A percentile compares a stretch with the other conserved stretches of the same genome.
Evolutionary conservation across 306 rosid genomes (phyloP).

Genomic region (Fagus crenata): DNA sequence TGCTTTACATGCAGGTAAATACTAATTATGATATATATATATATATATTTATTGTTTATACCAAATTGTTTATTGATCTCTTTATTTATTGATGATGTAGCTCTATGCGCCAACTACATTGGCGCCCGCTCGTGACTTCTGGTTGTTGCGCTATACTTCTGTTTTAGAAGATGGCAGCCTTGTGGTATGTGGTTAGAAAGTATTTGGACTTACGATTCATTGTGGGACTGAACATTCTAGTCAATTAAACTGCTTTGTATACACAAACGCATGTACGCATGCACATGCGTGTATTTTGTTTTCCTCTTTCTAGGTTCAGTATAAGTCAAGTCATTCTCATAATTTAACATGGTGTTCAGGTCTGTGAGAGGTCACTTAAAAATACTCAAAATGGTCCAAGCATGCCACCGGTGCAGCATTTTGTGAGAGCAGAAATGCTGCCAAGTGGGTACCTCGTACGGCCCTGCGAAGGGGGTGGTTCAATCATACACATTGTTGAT

Average conservation of each 20-base stretch:
- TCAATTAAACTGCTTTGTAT: neutral
- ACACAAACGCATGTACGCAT: neutral
- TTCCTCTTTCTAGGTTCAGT: constrained; percentile 1
- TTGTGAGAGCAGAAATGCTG: constrained; percentile 93
- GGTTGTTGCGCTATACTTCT: constrained; percentile 96
- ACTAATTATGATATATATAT: neutral
- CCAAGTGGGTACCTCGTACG: constrained; percentile 92
- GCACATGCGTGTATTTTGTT: neutral
- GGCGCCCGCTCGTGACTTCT: constrained; percentile 96
- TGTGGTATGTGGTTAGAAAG: constrained; percentile 56
- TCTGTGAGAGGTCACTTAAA: constrained; percentile 92
- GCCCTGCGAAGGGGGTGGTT: constrained; percentile 98
- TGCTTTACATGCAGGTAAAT: constrained; percentile 94
- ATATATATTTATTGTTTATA: neutral
- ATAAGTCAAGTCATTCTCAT: constrained; percentile 22
- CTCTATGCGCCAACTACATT: constrained; percentile 88
- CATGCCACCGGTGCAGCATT: constrained; percentile 98
- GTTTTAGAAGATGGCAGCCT: constrained; percentile 94
- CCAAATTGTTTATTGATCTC: neutral
- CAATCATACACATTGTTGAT: constrained; percentile 93
- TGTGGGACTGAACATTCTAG: constrained; percentile 7
- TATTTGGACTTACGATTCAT: constrained; percentile 13
- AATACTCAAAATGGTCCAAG: constrained; percentile 94
- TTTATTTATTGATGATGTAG: constrained; percentile 39
- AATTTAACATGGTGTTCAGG: constrained; percentile 36